These are phyloP conservation scores for Hydnum rufescens DNA, from an alignment of 768 basidiomycete species.

Conservation along the genomic window DNA sequence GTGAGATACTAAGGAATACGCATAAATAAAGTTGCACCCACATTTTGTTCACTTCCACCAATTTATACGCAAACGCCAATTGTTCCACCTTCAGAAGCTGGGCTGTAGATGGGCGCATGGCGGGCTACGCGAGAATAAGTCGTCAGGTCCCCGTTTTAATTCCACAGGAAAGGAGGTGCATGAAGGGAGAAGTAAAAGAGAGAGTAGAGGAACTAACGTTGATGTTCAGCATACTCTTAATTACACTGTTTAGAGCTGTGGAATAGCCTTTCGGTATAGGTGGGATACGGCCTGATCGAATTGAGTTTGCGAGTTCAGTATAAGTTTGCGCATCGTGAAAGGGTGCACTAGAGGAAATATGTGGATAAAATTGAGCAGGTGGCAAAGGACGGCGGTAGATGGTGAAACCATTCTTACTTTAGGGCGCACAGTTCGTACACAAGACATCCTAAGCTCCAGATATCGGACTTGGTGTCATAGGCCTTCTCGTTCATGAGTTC, in stretches of 20 bases:
- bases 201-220: slow-evolving; percentile 32
- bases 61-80: slow-evolving; percentile 46
- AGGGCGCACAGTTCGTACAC: slow-evolving; percentile 92
- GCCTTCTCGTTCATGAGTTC: slow-evolving; percentile 94
- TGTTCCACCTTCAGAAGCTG: slow-evolving; percentile 70
- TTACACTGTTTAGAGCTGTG: slow-evolving; percentile 44
- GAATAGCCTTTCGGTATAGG: slow-evolving; percentile 74
- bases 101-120: slow-evolving; percentile 66
- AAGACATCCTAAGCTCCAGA: slow-evolving; percentile 94
- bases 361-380: neutral
- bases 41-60: slow-evolving; percentile 65
- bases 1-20: no score
- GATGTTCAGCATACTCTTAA: slow-evolving; percentile 72
- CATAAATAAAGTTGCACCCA: slow-evolving; percentile 17
- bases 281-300: slow-evolving; percentile 75
- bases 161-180: neutral
- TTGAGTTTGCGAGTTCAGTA: slow-evolving; percentile 59
- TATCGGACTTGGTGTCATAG: slow-evolving; percentile 95
- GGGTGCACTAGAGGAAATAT: slow-evolving; percentile 32
- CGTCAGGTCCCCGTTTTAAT: neutral
- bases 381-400: neutral
- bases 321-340: slow-evolving; percentile 90
- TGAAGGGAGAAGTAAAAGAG: neutral
- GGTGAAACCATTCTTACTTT: slow-evolving; percentile 23
- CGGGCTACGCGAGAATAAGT: slow-evolving; percentile 32